phyloP scores from a whole-genome alignment of 129 eudicot species.

The Lactuca saligna region DNA sequence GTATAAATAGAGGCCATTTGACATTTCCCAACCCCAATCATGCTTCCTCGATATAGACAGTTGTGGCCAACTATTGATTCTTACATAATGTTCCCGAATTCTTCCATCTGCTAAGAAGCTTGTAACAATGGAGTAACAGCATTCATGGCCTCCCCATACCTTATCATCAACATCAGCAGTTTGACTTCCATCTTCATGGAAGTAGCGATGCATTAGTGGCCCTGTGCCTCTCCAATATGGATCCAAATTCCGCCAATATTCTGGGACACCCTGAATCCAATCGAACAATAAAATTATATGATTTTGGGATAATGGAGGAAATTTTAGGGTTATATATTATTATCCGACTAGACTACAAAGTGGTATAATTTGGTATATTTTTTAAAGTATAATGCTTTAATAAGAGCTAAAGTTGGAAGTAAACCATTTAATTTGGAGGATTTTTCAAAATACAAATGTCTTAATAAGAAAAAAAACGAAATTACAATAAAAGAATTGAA shows the following conservation, averaged over 20 bases:
- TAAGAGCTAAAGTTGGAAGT: no score
- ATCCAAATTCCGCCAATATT: constrained; percentile 65
- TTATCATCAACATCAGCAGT: constrained; percentile 62
- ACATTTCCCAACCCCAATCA: constrained; percentile 91
- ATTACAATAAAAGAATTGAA: no score
- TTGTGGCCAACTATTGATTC: constrained; percentile 82
- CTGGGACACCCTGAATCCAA: constrained; percentile 51
- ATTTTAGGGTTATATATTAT: no score
- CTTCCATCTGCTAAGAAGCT: constrained; percentile 54
- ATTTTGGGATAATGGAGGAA: not conserved
- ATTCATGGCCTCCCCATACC: constrained; percentile 96
- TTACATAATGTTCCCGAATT: constrained; percentile 74
- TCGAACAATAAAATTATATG: constrained; percentile 3
- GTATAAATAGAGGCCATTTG: constrained; percentile 56
- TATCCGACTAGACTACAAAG: no score
- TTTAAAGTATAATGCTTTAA: no score
- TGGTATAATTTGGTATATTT: no score
- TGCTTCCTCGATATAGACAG: constrained; percentile 44
- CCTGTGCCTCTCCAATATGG: constrained; percentile 65
- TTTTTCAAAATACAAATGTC: no score
- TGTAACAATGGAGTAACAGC: constrained; percentile 64
- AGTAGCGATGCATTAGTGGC: constrained; percentile 59
- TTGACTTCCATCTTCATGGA: constrained; percentile 71
- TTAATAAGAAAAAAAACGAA: no score
- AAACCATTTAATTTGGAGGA: no score